These are phyloP conservation scores for Carallia brachiata DNA, from an alignment of 345 rosid genomes.

Conservation along the genomic window DNA sequence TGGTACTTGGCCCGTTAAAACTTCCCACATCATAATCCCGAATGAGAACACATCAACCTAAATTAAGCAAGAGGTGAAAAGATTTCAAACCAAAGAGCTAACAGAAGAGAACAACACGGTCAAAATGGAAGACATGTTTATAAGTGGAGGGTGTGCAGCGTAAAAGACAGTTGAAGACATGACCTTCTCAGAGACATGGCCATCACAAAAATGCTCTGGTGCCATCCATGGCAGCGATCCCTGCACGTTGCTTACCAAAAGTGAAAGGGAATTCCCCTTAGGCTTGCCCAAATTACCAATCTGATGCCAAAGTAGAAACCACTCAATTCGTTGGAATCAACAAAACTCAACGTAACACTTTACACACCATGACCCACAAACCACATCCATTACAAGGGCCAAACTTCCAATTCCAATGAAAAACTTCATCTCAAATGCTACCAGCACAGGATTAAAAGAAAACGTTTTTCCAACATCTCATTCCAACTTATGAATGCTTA, in stretches of 20 bases:
- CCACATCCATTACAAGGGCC: too few relatives aligned
- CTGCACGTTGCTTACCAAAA: conserved; percentile 58
- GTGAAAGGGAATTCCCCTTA: conserved; percentile 58
- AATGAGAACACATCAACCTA: conserved; percentile 71
- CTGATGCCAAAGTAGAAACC: conserved; percentile 29
- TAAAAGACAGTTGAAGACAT: not conserved
- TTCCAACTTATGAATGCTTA: too few relatives aligned
- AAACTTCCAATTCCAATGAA: too few relatives aligned
- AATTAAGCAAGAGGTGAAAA: not conserved
- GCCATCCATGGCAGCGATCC: conserved; percentile 80
- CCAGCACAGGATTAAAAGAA: too few relatives aligned
- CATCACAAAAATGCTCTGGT: conserved; percentile 58
- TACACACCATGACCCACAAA: too few relatives aligned
- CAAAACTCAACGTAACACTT: not conserved
- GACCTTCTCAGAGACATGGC: conserved; percentile 62
- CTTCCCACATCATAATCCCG: conserved; percentile 69
- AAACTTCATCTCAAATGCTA: too few relatives aligned
- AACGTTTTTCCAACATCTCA: too few relatives aligned
- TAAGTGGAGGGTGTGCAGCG: not conserved
- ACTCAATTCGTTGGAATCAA: not conserved
- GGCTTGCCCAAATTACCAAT: conserved; percentile 65
- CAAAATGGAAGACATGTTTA: too few relatives aligned
- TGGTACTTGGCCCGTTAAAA: conserved; percentile 67
- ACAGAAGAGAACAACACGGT: not conserved
- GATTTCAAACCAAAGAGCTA: not conserved